Evolutionary conservation across 352 stramenopile species (phyloP), one percentile per base, ranked within the genome.

Genomic region (Globisporangium echinulatum): DNA sequence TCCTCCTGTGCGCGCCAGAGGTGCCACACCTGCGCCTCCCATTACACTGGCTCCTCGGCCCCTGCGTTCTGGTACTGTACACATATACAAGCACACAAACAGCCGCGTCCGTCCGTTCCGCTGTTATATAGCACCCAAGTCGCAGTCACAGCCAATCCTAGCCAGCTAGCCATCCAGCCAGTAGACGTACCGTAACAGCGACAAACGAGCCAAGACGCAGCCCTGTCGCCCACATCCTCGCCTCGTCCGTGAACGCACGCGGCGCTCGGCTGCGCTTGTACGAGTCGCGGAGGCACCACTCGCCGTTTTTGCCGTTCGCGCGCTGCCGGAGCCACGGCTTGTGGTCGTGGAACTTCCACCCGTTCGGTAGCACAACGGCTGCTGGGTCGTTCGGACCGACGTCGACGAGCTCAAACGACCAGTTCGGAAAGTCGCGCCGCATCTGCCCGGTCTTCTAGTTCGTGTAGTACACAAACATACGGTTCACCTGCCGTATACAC

Each of bases 1-100:
- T 77, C 74, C 5, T 80, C 82, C 14, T 85, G 76, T 7, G 75
- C 75, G 51, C 77, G 72, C 84, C 84, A 93, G 8, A 86, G 60
- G 56, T 93, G 91, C 84, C 84, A 93, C n/a, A 82, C 82, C 58
- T 93, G 84, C 1, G 84, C 84, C 56, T 93, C 81, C 84, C 84
- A 93, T 79, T 79, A 93, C 25, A 67, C 75, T 1, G 77, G 68
- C 51, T 93, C 78, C 1, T 69, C 54, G 3, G 77, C 82, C n/a
- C 71, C 83, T 49, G 66, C 64, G 49, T 93, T 88, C 44, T 83
- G 72, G 62, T 90, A 93, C 81, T 92, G 59, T 53, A 53, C 43
- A 36, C 15, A 52, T n/a, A 19, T 19, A 19, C n/a, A 19, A 19
- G 17, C 17, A 19, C 17, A 19, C 17, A 19, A 19, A 19, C 17